phyloP scores from a whole-genome alignment of 2,329 filamentous ascomycete species.

The Ophiocordyceps unilateralis region DNA sequence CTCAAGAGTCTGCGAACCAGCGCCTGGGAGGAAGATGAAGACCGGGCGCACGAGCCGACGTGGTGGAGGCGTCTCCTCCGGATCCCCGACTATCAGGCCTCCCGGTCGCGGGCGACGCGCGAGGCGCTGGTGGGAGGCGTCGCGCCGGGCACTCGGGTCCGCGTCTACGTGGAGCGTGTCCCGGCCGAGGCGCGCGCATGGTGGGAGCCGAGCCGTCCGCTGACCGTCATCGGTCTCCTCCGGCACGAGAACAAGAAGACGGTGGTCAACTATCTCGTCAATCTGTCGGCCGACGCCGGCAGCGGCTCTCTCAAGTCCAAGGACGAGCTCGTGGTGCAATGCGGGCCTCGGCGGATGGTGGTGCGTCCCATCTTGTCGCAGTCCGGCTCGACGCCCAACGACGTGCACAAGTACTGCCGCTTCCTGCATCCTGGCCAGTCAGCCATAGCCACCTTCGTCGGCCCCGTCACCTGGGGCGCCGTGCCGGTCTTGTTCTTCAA shows the following conservation, averaged over 20 bases:
- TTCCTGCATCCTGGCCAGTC: constrained; percentile 83
- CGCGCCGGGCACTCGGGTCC: constrained; percentile 64
- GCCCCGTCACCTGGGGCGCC: constrained; percentile 80
- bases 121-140: constrained; percentile 86
- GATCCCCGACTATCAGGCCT: constrained; percentile 76
- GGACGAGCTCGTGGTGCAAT: constrained; percentile 81
- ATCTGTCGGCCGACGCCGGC: constrained; percentile 60
- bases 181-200: constrained; percentile 24
- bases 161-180: constrained; percentile 50
- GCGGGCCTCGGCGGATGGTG: constrained; percentile 69
- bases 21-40: constrained; percentile 77
- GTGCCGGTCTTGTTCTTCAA: constrained; percentile 85
- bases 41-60: constrained; percentile 70
- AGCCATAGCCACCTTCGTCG: constrained; percentile 77
- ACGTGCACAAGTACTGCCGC: constrained; percentile 92
- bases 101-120: constrained; percentile 56
- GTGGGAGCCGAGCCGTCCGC: constrained; percentile 34
- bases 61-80: constrained; percentile 78
- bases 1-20: constrained; percentile 82
- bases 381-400: constrained; percentile 78
- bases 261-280: constrained; percentile 76
- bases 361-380: constrained; percentile 86
- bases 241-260: constrained; percentile 92
- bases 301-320: constrained; percentile 66
- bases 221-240: constrained; percentile 71